phyloP scores from a whole-genome alignment of 2,329 filamentous ascomycete species.

The Cordyceps javanica region DNA sequence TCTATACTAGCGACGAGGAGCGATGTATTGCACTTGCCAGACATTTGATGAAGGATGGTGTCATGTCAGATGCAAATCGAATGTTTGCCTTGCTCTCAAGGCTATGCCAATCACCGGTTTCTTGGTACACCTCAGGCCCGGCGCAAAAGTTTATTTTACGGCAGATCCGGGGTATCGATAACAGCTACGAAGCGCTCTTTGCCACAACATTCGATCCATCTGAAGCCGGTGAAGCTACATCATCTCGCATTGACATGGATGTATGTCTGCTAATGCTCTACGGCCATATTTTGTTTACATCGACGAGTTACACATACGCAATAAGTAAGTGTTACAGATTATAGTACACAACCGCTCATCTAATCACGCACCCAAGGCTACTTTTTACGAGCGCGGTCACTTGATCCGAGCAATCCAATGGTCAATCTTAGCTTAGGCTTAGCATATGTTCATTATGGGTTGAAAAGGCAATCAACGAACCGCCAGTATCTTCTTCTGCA shows the following conservation, averaged over 20 bases:
- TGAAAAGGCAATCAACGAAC: conserved; percentile 87
- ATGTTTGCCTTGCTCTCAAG: conserved; percentile 75
- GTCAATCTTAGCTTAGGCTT: conserved; percentile 77
- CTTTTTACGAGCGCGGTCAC: conserved; percentile 69
- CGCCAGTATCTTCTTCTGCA: conserved; percentile 82
- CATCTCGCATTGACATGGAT: conserved; percentile 48
- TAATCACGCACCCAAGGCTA: conserved; percentile 48
- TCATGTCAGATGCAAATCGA: conserved; percentile 77
- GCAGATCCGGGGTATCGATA: conserved; percentile 87
- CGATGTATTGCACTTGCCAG: conserved; percentile 66
- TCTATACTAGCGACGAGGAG: conserved; percentile 74
- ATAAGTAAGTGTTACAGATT: conserved; percentile 49
- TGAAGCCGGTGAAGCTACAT: neutral
- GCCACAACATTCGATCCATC: conserved; percentile 21
- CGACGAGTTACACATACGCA: conserved; percentile 75
- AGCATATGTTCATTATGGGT: conserved; percentile 78
- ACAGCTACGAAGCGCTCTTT: conserved; percentile 22
- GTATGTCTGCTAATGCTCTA: conserved; percentile 80
- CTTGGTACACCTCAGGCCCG: conserved; percentile 73
- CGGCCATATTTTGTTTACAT: conserved; percentile 80
- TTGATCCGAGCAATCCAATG: conserved; percentile 70
- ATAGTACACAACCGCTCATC: neutral
- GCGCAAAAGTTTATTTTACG: conserved; percentile 88
- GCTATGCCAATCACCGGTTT: conserved; percentile 64
- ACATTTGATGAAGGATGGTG: conserved; percentile 77